These are phyloP conservation scores for Blastomyces silverae DNA, from an alignment of 2,329 filamentous ascomycete species.

Conservation along the genomic window DNA sequence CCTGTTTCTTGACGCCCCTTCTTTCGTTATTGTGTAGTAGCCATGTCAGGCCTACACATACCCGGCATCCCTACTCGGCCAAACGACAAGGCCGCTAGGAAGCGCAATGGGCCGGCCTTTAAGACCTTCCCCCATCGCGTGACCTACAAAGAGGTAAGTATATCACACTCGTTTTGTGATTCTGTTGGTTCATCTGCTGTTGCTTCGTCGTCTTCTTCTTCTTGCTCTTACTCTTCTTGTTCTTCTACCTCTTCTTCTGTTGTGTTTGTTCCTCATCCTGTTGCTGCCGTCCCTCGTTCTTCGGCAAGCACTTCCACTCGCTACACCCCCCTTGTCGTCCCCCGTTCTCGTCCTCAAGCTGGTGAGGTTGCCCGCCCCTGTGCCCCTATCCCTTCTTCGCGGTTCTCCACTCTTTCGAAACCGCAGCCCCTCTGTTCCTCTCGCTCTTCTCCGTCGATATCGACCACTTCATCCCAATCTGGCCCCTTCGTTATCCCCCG, in stretches of 20 bases:
- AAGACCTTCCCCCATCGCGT: slow-evolving; percentile 3
- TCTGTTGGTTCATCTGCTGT: slow-evolving; percentile 6
- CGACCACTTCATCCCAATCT: slow-evolving; percentile 12
- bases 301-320: slow-evolving; percentile 8
- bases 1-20: slow-evolving; percentile 8
- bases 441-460: slow-evolving; percentile 5
- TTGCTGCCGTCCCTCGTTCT: slow-evolving; percentile 5
- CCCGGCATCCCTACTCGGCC: slow-evolving; percentile 2
- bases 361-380: not conserved
- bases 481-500: slow-evolving; percentile 12
- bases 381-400: slow-evolving; percentile 8
- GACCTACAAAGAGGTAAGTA: slow-evolving; percentile 1
- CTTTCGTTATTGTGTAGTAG: not conserved
- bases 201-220: slow-evolving; percentile 12
- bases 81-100: slow-evolving; percentile 1
- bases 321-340: not conserved
- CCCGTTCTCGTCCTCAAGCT: slow-evolving; percentile 1
- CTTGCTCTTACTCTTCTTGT: slow-evolving; percentile 15
- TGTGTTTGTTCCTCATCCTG: slow-evolving; percentile 11
- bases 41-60: not conserved
- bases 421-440: slow-evolving; percentile 1
- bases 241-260: slow-evolving; percentile 16
- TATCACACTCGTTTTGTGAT: not conserved
- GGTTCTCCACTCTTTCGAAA: not conserved
- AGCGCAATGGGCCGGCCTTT: not conserved